Percentiles rank a stretch among this genome's conserved stretches.
These are phyloP conservation scores for Sistotremastrum niveocremeum DNA, from an alignment of 768 basidiomycete genomes.

Conservation along the genomic window DNA sequence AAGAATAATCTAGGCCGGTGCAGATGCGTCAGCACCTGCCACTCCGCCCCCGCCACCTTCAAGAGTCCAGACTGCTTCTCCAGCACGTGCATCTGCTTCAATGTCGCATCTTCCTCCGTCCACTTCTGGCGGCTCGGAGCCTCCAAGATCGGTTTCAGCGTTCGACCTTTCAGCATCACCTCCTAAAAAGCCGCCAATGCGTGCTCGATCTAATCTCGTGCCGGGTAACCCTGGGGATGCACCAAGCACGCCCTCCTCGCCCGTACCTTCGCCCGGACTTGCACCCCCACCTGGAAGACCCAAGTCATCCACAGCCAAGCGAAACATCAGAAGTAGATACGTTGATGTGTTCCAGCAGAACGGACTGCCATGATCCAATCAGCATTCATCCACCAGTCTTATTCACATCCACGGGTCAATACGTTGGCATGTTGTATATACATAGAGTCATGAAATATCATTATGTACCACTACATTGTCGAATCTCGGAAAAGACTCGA, in stretches of 20 bases:
- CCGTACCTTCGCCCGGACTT: constrained; percentile 33
- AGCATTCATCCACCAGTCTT: no score
- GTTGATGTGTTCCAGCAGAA: constrained; percentile 79
- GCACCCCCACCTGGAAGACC: constrained; percentile 33
- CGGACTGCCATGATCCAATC: neutral
- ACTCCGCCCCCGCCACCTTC: constrained; percentile 65
- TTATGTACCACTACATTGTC: no score
- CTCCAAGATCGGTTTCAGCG: constrained; percentile 47
- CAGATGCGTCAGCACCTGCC: constrained; percentile 37
- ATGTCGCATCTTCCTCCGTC: constrained; percentile 21
- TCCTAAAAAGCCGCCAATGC: constrained; percentile 36
- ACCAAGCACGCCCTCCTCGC: constrained; percentile 23
- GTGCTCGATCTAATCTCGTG: constrained; percentile 52
- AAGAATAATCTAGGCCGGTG: constrained; percentile 32
- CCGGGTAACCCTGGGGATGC: constrained; percentile 29
- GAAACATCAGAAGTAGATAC: constrained; percentile 69
- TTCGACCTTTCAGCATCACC: constrained; percentile 45
- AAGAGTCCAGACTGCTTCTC: constrained; percentile 77
- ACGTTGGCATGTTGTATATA: no score
- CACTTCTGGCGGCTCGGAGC: constrained; percentile 20
- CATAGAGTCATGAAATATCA: no score
- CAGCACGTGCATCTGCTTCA: constrained; percentile 35
- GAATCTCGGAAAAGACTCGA: no score
- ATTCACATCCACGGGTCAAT: no score
- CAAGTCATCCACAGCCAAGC: constrained; percentile 55